Base-by-base conservation (phyloP, 1,139 yeast species). In the Nakaseomyces bracarensis region DNA sequence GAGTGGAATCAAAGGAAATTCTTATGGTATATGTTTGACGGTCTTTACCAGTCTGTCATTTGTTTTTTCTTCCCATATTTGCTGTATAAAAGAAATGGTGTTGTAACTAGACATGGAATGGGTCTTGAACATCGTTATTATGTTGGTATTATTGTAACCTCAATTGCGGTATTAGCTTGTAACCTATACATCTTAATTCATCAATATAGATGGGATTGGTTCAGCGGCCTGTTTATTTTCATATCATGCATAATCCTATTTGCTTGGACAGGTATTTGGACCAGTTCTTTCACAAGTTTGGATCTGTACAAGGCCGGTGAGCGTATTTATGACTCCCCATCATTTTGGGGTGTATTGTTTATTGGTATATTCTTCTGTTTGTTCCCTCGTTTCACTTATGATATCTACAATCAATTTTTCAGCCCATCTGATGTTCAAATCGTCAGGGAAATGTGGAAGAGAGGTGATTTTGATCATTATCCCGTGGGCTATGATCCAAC, bases 191-290 rank as follows among this genome's bases (percentile, higher is more conserved):
- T 91, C 41, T 58, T 86, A 55, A 64, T 82, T 51, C 95, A 87
- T 60, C 95, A 86, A 64, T 78, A 78, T 59, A 74, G 95, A 58
- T 91, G 98, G 98, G 98, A 91, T 65, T 86, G 95, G 94, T 67
- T 86, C 43, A 77, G 89, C 3, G 53, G 72, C 15, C 58, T 83
- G 42, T 72, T 85, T 55, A 75, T 77, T 45, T 66, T 67, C 8
- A 57, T 89, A 35, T 83, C 95, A 6, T 73, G 78, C 44, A 56
- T 87, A 46, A 57, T 87, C 39, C 70, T 86, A 39, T 83, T 77
- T 61, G 79, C 77, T 44, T 89, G 97, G 96, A 79, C 96, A 1
- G 96, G 96, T 40, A 70, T 89, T 39, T 91, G 96, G 89, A 77
- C 95, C 1, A 67, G 82, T 15, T 61, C 75, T 6, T 50, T 69